Evolutionary conservation across 768 basidiomycete genomes (phyloP).

Genomic region (Sarcomyxa edulis): DNA sequence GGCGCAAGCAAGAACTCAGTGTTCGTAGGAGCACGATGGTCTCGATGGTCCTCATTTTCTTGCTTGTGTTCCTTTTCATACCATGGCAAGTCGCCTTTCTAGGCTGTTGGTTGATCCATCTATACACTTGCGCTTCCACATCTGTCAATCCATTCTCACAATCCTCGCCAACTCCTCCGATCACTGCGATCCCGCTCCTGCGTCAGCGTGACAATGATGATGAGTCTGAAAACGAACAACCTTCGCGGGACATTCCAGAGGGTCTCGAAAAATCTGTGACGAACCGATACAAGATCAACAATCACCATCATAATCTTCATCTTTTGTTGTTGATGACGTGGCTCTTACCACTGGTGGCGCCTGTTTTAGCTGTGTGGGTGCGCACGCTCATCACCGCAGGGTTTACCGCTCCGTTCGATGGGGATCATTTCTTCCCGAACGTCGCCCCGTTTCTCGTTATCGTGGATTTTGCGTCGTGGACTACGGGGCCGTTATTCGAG

Average conservation of each 20-base stretch:
- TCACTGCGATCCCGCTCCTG: slow-evolving; percentile 16
- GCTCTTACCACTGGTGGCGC: slow-evolving; percentile 71
- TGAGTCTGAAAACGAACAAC: slow-evolving; percentile 1
- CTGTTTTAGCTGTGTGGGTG: slow-evolving; percentile 85
- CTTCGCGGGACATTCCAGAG: slow-evolving; percentile 3
- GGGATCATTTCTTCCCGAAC: slow-evolving; percentile 70
- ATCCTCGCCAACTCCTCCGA: slow-evolving; percentile 9
- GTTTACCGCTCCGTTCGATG: slow-evolving; percentile 71
- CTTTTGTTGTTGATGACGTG: slow-evolving; percentile 74
- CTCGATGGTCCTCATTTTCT: slow-evolving; percentile 56
- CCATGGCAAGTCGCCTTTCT: slow-evolving; percentile 93
- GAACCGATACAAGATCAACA: slow-evolving; percentile 22
- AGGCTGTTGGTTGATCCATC: slow-evolving; percentile 76
- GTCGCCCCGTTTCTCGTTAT: slow-evolving; percentile 61
- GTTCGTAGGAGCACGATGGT: slow-evolving; percentile 44
- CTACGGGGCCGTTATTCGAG: slow-evolving; percentile 34
- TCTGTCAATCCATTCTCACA: slow-evolving; percentile 11
- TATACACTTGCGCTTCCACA: slow-evolving; percentile 52
- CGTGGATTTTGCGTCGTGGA: slow-evolving; percentile 56
- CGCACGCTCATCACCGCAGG: slow-evolving; percentile 80
- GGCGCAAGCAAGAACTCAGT: slow-evolving; percentile 29
- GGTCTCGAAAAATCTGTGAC: no score
- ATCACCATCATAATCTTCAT: slow-evolving; percentile 50
- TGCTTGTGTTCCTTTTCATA: slow-evolving; percentile 68
- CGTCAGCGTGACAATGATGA: slow-evolving; percentile 12